Evolutionary conservation across 2,329 filamentous ascomycete genomes (phyloP), one percentile per base, ranked within the genome.

Genomic region (Huntiella abstrusa): DNA sequence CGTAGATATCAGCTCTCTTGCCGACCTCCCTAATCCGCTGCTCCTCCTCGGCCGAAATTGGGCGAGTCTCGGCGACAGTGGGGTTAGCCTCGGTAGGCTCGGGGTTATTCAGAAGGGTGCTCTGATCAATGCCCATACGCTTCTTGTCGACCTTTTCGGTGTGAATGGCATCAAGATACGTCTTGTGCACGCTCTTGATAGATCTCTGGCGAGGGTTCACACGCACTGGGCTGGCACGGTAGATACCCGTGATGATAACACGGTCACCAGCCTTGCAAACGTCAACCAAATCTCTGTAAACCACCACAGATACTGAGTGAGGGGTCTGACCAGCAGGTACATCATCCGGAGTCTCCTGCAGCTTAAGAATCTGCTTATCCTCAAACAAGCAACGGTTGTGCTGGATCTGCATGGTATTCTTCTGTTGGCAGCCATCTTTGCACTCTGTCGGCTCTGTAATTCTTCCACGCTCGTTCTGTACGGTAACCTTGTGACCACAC

Each of bases 311-410:
- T 19, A 98, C 91, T 0, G 88, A 94, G 62, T 98, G 91, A 11
- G 91, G 91, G 15, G 91, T 98, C 63, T 98, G 91, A 13, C 91
- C 91, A 53, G 94, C 82, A 42, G 91, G 91, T 13, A 98, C 82
- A 34, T 77, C 84, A 60, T 98, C 91, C 0, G 91, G 91, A 0
- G 91, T 98, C 62, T 98, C 91, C 62, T 98, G 91, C 36, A 98
- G 70, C 62, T 98, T 98, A 64, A 98, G 94, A 50, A 98, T 85
- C 60, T 98, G 91, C 67, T 98, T 98, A 60, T 98, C 91, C 47
- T 87, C 81, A 57, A 98, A 98, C 6, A 75, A 74, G 54, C 86
- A 96, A 51, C 91, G 80, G 62, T 98, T 98, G 67, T 98, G 91
- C 15, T 96, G 73, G 54, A 98, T 92, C 58, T 95, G 84, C 88